Conservation (phyloP, 2,329 filamentous ascomycete genomes). For the Sarocladiaceae sp. region DNA sequence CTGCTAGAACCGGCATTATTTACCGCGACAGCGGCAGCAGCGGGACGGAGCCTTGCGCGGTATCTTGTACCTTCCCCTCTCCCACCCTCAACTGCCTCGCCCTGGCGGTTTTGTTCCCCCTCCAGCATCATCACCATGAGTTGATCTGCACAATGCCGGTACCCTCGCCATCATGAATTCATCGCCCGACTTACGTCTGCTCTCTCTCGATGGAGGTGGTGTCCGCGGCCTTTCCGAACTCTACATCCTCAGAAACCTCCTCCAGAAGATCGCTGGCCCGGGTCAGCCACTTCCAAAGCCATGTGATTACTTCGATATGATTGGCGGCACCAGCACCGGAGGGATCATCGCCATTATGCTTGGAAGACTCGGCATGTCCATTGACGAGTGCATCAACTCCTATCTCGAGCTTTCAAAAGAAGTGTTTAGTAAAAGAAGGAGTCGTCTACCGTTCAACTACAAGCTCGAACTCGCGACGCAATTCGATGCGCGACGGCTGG, state of each 20-base stretch:
- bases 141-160: too few relatives aligned
- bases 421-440: slow-evolving; percentile 4
- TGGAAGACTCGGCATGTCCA: slow-evolving; percentile 3
- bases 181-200: slow-evolving; percentile 2
- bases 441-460: neutral
- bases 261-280: slow-evolving; percentile 1
- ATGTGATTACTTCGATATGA: slow-evolving; percentile 9
- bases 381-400: slow-evolving; percentile 11
- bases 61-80: too few relatives aligned
- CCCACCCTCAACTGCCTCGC: too few relatives aligned
- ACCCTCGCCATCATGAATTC: too few relatives aligned
- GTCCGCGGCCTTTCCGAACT: slow-evolving; percentile 8
- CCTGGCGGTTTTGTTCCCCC: too few relatives aligned
- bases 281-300: neutral
- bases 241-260: slow-evolving; percentile 2
- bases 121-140: too few relatives aligned
- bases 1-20: too few relatives aligned
- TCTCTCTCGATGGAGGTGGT: slow-evolving; percentile 9
- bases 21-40: too few relatives aligned
- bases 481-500: slow-evolving; percentile 7
- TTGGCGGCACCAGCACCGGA: slow-evolving; percentile 8
- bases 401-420: slow-evolving; percentile 5
- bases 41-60: too few relatives aligned
- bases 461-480: slow-evolving; percentile 3
- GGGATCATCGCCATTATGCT: slow-evolving; percentile 8